Evolutionary conservation across 2,329 filamentous ascomycete species (phyloP).

Genomic region (Kalaharituber pfeilii): DNA sequence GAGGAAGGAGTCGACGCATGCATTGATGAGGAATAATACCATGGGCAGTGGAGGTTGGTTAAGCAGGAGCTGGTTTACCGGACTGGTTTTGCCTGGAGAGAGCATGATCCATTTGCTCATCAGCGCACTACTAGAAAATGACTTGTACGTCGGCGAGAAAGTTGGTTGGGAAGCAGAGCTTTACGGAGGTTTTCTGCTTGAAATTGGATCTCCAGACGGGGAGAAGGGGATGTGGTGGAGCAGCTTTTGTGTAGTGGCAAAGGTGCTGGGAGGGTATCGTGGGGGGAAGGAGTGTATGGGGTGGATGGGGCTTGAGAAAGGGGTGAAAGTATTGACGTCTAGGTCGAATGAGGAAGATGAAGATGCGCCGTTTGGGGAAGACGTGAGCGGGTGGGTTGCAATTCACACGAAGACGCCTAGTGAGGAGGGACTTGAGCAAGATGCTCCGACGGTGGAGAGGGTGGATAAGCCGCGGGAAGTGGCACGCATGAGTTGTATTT

Average conservation of each 20-base stretch:
- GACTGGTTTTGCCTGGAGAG: conserved; percentile 47
- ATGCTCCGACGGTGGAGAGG: conserved; percentile 29
- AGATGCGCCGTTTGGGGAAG: conserved; percentile 37
- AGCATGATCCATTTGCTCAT: conserved; percentile 46
- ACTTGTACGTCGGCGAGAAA: conserved; percentile 40
- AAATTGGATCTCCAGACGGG: conserved; percentile 31
- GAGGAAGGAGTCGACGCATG: conserved; percentile 23
- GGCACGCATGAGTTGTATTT: conserved; percentile 42
- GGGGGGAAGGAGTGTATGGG: conserved; percentile 45
- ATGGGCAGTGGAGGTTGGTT: conserved; percentile 48
- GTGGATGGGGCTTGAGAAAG: conserved; percentile 40
- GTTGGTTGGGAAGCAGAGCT: conserved; percentile 45
- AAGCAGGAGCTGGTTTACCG: conserved; percentile 49
- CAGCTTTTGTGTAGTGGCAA: conserved; percentile 46
- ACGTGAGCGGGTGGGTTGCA: conserved; percentile 12
- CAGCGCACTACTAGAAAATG: conserved; percentile 47
- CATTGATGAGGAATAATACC: conserved; percentile 27
- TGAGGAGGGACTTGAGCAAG: conserved; percentile 31
- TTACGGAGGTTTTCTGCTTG: conserved; percentile 39
- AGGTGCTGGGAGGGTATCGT: conserved; percentile 44
- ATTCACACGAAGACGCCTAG: conserved; percentile 21
- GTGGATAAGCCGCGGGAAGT: conserved; percentile 44
- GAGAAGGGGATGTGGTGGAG: conserved; percentile 51
- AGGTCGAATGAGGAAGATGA: conserved; percentile 40
- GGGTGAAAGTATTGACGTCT: neutral